Conservation (phyloP, 2,329 filamentous ascomycete species). For the Diaporthe sp. region DNA sequence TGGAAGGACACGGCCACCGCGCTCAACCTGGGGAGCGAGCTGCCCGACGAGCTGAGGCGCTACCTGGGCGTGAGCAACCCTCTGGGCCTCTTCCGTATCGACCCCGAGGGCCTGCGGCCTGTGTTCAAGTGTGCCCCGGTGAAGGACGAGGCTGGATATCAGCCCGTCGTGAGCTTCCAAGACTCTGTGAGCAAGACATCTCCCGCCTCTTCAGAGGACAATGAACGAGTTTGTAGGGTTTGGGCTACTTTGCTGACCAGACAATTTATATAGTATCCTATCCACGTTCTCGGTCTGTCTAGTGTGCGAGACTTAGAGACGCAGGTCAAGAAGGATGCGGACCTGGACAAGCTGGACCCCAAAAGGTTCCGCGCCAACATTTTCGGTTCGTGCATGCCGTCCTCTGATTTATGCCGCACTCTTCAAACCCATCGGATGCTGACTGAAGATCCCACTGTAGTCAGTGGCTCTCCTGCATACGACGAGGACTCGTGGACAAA, state of each 20-base stretch:
- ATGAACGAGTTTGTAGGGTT: neutral
- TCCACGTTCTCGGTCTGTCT: conserved; percentile 76
- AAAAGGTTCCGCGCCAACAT: conserved; percentile 81
- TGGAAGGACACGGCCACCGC: conserved; percentile 72
- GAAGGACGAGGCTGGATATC: conserved; percentile 71
- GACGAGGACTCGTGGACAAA: conserved; percentile 79
- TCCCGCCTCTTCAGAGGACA: neutral
- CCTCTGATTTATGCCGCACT: neutral
- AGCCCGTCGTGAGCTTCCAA: conserved; percentile 77
- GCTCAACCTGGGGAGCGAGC: conserved; percentile 70
- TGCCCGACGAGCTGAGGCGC: conserved; percentile 73
- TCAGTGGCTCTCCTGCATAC: conserved; percentile 74
- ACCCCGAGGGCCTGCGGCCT: conserved; percentile 68
- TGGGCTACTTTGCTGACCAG: conserved; percentile 20
- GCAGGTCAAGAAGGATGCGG: conserved; percentile 64
- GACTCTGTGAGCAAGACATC: conserved; percentile 71
- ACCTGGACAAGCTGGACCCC: conserved; percentile 68
- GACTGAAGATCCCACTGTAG: conserved; percentile 49
- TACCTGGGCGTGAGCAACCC: conserved; percentile 78
- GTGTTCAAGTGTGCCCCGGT: conserved; percentile 73
- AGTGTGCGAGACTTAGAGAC: conserved; percentile 74
- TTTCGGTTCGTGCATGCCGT: conserved; percentile 63
- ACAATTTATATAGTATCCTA: conserved; percentile 69
- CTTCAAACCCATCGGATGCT: neutral
- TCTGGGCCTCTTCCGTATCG: conserved; percentile 78